Evolutionary conservation across 2,329 filamentous ascomycete species (phyloP), one percentile per base, ranked within the genome.

Genomic region (Microsporum audouinii): DNA sequence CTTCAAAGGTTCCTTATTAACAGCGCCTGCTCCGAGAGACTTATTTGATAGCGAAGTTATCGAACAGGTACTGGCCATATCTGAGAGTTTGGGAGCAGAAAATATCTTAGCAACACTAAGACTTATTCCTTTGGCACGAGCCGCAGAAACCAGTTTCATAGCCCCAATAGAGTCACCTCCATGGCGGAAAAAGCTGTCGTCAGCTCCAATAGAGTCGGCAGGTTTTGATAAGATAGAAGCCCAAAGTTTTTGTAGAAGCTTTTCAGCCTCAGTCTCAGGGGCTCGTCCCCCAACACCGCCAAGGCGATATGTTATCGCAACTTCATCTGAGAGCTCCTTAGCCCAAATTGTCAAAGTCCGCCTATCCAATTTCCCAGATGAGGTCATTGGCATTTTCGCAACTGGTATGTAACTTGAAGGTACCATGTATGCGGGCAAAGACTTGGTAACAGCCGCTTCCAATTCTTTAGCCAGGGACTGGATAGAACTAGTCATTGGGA

Each of bases 391-490:
- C 45, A 96, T 78, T 0, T 72, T 69, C 0, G 83, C 81, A 6
- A 96, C 77, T 0, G 88, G 88, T 6, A 96, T 76, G 2, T 95
- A 73, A 61, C 84, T 82, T 0, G 83, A 84, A 0, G 91, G 91
- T 0, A 95, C 73, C 88, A 94, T 94, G 71, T 95, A 95, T 0
- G 73, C 68, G 0, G 89, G 86, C 0, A 96, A 73, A 0, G 76
- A 75, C 2, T 79, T 75, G 43, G 76, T 73, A 0, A 95, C 70
- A 0, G 72, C 69, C 71, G 2, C 71, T 67, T 3, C 2, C 4
- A 65, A 41, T 3, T 56, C 6, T 57, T 53, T 63, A 5, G 58
- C 61, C 31, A 61, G 58, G 6, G 58, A 43, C 49, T 53, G 57
- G 34, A 61, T 88, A 80, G 63, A 88, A 83, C 66, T 86, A 77